Conservation (phyloP, 1,284 basidiomycete genomes). For the Phaffia rhodozyma region DNA sequence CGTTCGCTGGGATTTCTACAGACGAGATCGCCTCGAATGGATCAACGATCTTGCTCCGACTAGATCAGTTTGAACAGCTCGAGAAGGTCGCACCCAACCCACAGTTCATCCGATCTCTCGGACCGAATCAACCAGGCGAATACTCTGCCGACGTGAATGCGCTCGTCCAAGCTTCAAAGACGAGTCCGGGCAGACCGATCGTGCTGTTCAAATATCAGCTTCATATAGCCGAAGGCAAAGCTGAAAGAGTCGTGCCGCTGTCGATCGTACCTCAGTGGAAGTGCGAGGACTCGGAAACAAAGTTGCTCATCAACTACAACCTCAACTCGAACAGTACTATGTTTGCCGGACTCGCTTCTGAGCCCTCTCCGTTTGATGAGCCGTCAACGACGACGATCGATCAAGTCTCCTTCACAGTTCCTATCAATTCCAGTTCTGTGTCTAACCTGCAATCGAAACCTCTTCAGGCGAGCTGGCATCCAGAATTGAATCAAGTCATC, state of each 20-base stretch:
- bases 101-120: slow-evolving; percentile 35
- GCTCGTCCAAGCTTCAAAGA: slow-evolving; percentile 21
- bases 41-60: slow-evolving; percentile 33
- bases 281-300: slow-evolving; percentile 39
- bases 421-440: slow-evolving; percentile 33
- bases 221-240: slow-evolving; percentile 32
- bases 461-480: slow-evolving; percentile 33
- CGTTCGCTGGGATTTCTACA: slow-evolving; percentile 20
- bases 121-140: slow-evolving; percentile 35
- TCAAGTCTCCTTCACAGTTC: slow-evolving; percentile 33
- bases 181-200: slow-evolving; percentile 23
- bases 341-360: neutral
- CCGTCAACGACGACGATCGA: neutral
- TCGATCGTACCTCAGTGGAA: slow-evolving; percentile 41
- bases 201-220: slow-evolving; percentile 44
- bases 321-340: slow-evolving; percentile 24
- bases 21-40: slow-evolving; percentile 32
- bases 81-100: slow-evolving; percentile 44
- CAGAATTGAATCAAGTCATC: slow-evolving; percentile 31
- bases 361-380: slow-evolving; percentile 20
- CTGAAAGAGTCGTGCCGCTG: slow-evolving; percentile 34
- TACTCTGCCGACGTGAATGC: slow-evolving; percentile 38
- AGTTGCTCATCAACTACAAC: slow-evolving; percentile 40
- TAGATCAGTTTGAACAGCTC: slow-evolving; percentile 38
- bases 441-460: slow-evolving; percentile 43